Evolutionary conservation across 1,139 yeast genomes (phyloP), one percentile per base, ranked within the genome.

Genomic region (Groenewaldozyma auringiensis): DNA sequence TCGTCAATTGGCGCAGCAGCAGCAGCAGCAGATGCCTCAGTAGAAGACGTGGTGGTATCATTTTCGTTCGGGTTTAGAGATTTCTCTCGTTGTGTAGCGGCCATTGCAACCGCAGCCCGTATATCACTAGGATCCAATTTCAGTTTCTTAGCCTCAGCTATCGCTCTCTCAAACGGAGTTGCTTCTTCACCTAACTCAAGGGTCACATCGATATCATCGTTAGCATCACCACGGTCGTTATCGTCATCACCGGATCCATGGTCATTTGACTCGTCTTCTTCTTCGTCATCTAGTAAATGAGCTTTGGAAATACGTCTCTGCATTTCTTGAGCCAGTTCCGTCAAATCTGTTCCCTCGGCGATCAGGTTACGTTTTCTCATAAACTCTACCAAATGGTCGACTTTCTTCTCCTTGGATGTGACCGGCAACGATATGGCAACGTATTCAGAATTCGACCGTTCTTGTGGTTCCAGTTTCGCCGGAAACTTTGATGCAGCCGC

Each of bases 81-180:
- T n/a, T 40, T 34, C 21, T 46, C 41, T 9, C 38, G 40, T 22
- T 41, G 41, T 4, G 37, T 38, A 4, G 44, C 37, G 16, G 37
- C 40, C 42, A 41, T 38, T 8, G 40, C 45, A 9, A 43, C 47
- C 2, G 53, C 37, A 34, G 54, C 54, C 18, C 53, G 47, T 22
- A 55, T 52, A 35, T 56, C 59, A 13, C 59, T 61, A 14, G 59
- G 60, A 42, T 59, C 53, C 25, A 60, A 45, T 27, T 54, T 55
- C 32, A 60, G 50, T 44, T 54, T 56, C 37, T 53, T 47, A 13
- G 64, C 64, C 43, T 60, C 64, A 4, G 52, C 54, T 11, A 60
- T 45, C 9, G 58, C 59, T 3, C 61, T 48, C 34, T 55, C 53
- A 46, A 52, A 55, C 8, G 58, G 54, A 9, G 59, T 53, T 3